A percentile compares a stretch with the other conserved stretches of the same genome.
These are phyloP conservation scores for Ogataea henricii DNA, from an alignment of 805 yeast species.

Conservation along the genomic window DNA sequence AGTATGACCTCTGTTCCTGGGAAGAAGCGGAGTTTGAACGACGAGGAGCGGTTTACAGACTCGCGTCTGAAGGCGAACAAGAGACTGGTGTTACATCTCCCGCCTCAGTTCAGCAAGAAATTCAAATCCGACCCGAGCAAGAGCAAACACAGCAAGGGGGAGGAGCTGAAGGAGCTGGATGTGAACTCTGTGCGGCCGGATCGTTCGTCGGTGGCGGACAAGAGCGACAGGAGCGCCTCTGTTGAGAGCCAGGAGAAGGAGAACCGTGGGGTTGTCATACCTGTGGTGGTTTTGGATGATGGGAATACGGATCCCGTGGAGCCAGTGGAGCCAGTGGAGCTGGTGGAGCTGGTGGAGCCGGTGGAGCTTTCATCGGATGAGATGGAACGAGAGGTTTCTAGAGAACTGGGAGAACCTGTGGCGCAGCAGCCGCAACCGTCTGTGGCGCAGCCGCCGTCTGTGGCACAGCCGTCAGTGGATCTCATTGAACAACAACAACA, in stretches of 20 bases:
- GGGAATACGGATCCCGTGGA: slow-evolving; percentile 1
- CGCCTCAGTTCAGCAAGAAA: slow-evolving; percentile 19
- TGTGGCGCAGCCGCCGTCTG: not conserved
- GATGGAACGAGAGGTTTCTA: slow-evolving; percentile 10
- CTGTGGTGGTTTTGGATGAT: not conserved
- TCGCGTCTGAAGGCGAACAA: slow-evolving; percentile 17
- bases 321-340: not conserved
- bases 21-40: slow-evolving; percentile 18
- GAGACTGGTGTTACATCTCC: slow-evolving; percentile 22
- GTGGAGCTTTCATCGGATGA: slow-evolving; percentile 14
- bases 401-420: not conserved
- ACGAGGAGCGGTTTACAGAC: slow-evolving; percentile 17
- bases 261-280: not conserved
- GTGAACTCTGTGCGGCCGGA: not conserved
- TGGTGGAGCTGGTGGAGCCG: too few relatives aligned
- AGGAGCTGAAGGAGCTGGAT: slow-evolving; percentile 1
- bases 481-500: not conserved
- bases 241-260: slow-evolving; percentile 1
- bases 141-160: not conserved
- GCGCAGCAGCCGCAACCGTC: not conserved
- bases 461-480: too few relatives aligned
- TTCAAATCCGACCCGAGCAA: slow-evolving; percentile 2
- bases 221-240: not conserved
- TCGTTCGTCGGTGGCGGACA: not conserved
- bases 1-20: slow-evolving; percentile 15